These are phyloP conservation scores for Trichoderma lentiforme DNA, from an alignment of 2,329 filamentous ascomycete genomes.

Conservation along the genomic window DNA sequence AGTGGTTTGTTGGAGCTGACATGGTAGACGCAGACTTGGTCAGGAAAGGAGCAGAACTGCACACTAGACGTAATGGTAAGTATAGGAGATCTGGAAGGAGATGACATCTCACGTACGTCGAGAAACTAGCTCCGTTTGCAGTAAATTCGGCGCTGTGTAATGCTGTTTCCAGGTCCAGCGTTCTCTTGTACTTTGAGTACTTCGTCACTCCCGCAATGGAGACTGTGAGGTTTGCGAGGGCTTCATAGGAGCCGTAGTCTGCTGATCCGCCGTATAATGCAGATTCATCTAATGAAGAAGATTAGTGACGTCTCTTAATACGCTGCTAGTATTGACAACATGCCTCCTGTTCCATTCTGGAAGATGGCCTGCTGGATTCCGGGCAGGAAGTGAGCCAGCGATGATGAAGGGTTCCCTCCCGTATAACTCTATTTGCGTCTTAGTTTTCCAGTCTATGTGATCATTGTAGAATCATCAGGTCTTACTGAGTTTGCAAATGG, in stretches of 20 bases:
- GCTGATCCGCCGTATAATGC: conserved; percentile 37
- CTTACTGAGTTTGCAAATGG: conserved; percentile 43
- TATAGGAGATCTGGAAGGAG: rapidly evolving
- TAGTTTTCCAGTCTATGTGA: neutral
- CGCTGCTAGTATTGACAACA: neutral
- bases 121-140: conserved; percentile 28
- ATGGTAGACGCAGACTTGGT: conserved; percentile 34
- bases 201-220: conserved; percentile 31
- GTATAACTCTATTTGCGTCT: conserved; percentile 36
- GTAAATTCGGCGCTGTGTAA: conserved; percentile 36
- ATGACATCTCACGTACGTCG: neutral
- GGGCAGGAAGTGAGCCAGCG: conserved; percentile 35
- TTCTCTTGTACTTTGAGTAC: conserved; percentile 37
- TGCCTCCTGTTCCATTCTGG: conserved; percentile 46
- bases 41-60: conserved; percentile 43
- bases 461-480: neutral
- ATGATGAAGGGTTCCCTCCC: conserved; percentile 43
- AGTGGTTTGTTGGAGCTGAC: conserved; percentile 21
- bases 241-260: conserved; percentile 45
- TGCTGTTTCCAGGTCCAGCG: conserved; percentile 43
- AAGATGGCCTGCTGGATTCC: conserved; percentile 47
- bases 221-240: conserved; percentile 46
- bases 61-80: conserved; percentile 16
- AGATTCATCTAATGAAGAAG: conserved; percentile 29
- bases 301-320: neutral